Conservation (phyloP, 768 basidiomycete species). For the Boletus huronensis region DNA sequence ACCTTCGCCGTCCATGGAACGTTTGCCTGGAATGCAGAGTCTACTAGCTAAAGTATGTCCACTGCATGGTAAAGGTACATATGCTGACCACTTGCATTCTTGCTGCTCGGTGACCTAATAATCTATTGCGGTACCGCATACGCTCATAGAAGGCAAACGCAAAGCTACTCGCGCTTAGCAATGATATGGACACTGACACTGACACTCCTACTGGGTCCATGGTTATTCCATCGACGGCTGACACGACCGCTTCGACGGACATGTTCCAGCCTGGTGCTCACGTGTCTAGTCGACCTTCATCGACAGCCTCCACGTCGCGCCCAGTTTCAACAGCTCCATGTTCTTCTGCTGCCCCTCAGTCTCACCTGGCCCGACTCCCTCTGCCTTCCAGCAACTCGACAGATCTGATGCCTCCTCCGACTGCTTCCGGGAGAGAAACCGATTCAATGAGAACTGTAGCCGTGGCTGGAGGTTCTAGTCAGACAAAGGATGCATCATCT, state of each 20-base stretch:
- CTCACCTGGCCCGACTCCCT: not conserved
- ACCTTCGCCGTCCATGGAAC: slow-evolving; percentile 38
- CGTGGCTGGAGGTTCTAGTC: not conserved
- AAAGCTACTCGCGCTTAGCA: not conserved
- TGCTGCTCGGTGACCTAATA: not conserved
- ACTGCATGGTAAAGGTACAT: not conserved
- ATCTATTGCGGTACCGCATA: not conserved
- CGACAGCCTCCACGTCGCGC: slow-evolving; percentile 2
- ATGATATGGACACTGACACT: not conserved
- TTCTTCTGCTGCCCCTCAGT: not conserved
- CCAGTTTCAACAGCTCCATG: not conserved
- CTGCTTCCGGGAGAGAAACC: not conserved
- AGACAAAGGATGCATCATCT: not conserved
- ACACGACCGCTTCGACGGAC: slow-evolving; percentile 1
- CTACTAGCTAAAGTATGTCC: slow-evolving; percentile 21
- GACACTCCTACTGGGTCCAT: not conserved
- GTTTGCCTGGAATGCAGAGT: slow-evolving; percentile 6
- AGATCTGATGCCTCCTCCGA: slow-evolving; percentile 3
- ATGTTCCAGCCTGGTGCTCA: not conserved
- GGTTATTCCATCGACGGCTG: not conserved
- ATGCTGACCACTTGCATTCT: not conserved
- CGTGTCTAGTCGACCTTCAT: not conserved
- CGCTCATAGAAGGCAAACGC: slow-evolving; percentile 1
- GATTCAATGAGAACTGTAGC: not conserved
- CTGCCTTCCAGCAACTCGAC: not conserved